Base-by-base conservation (phyloP, 257 asterid species). In the Solanum chmielewskii region DNA sequence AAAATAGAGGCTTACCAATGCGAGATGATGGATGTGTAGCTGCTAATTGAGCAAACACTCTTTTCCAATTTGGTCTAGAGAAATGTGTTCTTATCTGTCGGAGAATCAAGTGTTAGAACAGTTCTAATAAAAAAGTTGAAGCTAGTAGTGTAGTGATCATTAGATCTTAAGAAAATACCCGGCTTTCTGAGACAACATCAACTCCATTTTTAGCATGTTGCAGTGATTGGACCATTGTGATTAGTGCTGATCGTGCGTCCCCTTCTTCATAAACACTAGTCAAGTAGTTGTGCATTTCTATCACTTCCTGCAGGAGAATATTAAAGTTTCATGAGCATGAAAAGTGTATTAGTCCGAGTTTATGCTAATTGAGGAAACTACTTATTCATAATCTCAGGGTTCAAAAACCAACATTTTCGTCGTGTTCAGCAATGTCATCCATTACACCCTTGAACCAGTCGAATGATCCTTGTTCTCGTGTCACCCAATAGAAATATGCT, bases 401-500 rank as follows among this genome's bases (percentile, higher is more conserved):
- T 62, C 27, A 7, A 14, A 59, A 83, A 76, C 98, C 42, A 89
- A 96, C 99, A 83, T 94, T 86, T 18, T 86, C 88, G 71, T 96
- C 99, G 27, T 92, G 91, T 71, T 95, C 98, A 84, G 99, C 97
- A 27, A 95, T 92, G 90, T 96, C 99, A 85, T 96, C 98, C 99
- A 96, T 94, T 15, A 95, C 99, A 15, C 98, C 98, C 89, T 95
- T 96, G 87, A 97, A 97, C 99, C 99, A 97, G 49, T 97, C 98
- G 31, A 97, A 97, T 6, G 98, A 97, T 35, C 95, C 98, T 94
- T 97, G 99, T 90, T 97, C 99, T 33, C 98, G 88, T 7, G 99
- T 95, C 85, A 97, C 96, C 99, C 99, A 97, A 71, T 95, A 94
- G 86, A 97, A 97, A 87, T 95, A 97, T 14, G 98, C 99, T 91